Conservation (phyloP, 331 rosid genomes). For the Dryas integrifolia region DNA sequence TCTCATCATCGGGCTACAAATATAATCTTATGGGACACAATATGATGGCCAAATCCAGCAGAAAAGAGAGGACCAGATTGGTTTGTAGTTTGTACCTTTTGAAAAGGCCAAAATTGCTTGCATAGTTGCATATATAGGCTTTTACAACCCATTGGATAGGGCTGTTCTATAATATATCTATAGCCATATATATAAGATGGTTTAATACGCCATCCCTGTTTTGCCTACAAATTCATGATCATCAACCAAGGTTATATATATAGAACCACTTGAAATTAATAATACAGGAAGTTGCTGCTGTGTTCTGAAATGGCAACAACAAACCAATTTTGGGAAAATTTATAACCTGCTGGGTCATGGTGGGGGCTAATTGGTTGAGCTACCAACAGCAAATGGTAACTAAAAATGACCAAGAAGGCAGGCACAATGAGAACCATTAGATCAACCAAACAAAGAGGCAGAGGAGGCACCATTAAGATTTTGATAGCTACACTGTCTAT, state of each 20-base stretch:
- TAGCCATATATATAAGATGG: not conserved
- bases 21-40: slow-evolving; percentile 12
- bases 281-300: not conserved
- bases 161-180: not conserved
- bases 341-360: no score
- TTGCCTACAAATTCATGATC: not conserved
- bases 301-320: not conserved
- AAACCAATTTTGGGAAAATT: not conserved
- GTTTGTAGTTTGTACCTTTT: not conserved
- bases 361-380: not conserved
- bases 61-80: slow-evolving; percentile 14
- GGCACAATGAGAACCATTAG: not conserved
- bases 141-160: slow-evolving; percentile 3
- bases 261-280: no score
- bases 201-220: not conserved
- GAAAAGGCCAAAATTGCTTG: slow-evolving; percentile 20
- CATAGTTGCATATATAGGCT: not conserved
- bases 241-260: no score
- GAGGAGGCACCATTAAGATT: slow-evolving; percentile 9
- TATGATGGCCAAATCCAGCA: slow-evolving; percentile 30
- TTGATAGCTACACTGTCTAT: slow-evolving; percentile 9
- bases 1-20: slow-evolving; percentile 35
- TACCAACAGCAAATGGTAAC: not conserved
- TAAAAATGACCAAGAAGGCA: slow-evolving; percentile 1
- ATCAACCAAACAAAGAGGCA: slow-evolving; percentile 21